These are phyloP conservation scores for Candida broadrunensis DNA, from an alignment of 805 yeast species.

Conservation along the genomic window DNA sequence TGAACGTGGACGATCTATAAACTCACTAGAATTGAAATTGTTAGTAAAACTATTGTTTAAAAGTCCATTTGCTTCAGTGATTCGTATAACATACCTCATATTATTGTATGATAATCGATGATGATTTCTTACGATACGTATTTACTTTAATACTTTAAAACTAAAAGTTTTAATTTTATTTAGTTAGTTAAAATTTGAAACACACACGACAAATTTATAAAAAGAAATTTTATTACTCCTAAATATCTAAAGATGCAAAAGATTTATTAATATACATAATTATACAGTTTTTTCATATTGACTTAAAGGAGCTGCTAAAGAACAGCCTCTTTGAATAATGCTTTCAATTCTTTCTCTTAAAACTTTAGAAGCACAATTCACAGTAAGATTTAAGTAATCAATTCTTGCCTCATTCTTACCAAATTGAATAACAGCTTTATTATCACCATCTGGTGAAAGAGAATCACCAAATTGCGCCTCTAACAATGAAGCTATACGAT, in stretches of 20 bases:
- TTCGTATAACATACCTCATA: conserved; percentile 7
- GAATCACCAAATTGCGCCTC: conserved; percentile 88
- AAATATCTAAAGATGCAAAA: no score
- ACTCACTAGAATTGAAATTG: conserved; percentile 44
- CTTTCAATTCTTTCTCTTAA: conserved; percentile 80
- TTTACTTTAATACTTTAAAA: no score
- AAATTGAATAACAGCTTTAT: conserved; percentile 61
- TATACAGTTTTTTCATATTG: conserved; percentile 26
- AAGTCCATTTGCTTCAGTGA: not conserved
- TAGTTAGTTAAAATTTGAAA: not conserved
- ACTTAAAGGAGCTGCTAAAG: conserved; percentile 80
- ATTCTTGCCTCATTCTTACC: conserved; percentile 76
- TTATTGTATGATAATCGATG: not conserved
- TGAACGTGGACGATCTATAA: conserved; percentile 68
- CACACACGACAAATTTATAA: not conserved
- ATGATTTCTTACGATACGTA: no score
- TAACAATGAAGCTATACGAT: conserved; percentile 59
- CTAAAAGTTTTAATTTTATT: not conserved
- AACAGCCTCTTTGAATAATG: conserved; percentile 72
- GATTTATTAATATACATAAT: not conserved
- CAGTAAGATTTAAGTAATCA: conserved; percentile 61
- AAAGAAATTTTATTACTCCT: no score
- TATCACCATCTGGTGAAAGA: conserved; percentile 39
- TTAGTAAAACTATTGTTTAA: conserved; percentile 20
- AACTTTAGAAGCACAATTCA: conserved; percentile 69